Evolutionary conservation across 495 filamentous ascomycete genomes (phyloP).

Genomic region (Aspergillus kassunensis): DNA sequence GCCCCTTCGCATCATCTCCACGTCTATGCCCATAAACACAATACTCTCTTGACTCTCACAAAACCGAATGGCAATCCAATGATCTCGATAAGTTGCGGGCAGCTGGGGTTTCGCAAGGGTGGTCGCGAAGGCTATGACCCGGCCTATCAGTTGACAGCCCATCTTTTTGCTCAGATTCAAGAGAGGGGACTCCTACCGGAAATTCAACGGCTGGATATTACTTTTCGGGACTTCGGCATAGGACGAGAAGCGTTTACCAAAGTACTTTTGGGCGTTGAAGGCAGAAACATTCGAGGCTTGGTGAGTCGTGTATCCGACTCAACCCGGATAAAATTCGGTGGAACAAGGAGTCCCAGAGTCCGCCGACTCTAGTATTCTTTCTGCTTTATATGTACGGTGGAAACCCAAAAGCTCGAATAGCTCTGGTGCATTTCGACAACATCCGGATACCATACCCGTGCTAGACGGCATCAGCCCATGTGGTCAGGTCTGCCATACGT

Average conservation of each 20-base stretch:
- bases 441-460: too few relatives aligned
- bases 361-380: constrained; percentile 61
- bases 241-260: constrained; percentile 88
- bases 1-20: constrained; percentile 73
- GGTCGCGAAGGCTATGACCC: constrained; percentile 79
- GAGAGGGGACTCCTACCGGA: constrained; percentile 65
- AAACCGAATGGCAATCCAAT: constrained; percentile 72
- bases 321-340: constrained; percentile 92
- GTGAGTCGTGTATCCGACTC: constrained; percentile 74
- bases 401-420: too few relatives aligned
- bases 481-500: background rate
- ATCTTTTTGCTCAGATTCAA: constrained; percentile 71
- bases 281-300: constrained; percentile 62
- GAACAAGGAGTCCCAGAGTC: constrained; percentile 74
- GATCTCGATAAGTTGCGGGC: constrained; percentile 71
- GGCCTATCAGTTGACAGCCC: constrained; percentile 83
- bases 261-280: constrained; percentile 81
- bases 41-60: constrained; percentile 85
- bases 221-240: constrained; percentile 75
- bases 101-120: constrained; percentile 81
- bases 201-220: constrained; percentile 60
- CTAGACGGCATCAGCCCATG: too few relatives aligned
- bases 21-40: constrained; percentile 83
- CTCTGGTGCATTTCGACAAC: too few relatives aligned
- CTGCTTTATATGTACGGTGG: background rate